A percentile compares a stretch with the other conserved stretches of the same genome.
These are phyloP conservation scores for Lentinula sp. DNA, from an alignment of 768 basidiomycete species.

Conservation along the genomic window DNA sequence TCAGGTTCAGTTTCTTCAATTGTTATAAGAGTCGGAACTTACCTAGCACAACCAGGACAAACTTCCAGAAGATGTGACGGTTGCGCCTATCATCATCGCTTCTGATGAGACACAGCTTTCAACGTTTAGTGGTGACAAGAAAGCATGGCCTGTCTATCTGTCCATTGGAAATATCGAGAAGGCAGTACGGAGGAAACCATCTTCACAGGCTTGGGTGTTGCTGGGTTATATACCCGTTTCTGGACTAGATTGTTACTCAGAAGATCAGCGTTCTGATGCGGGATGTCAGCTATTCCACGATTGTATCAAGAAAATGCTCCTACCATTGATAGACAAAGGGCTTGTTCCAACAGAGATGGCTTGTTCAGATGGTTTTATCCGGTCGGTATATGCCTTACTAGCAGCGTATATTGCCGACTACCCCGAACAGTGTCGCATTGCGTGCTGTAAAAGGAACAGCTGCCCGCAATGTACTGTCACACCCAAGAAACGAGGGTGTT, in stretches of 20 bases:
- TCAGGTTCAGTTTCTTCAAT: slow-evolving; percentile 9
- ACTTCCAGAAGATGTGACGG: slow-evolving; percentile 8
- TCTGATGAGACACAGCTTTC: slow-evolving; percentile 27
- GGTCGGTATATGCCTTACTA: slow-evolving; percentile 24
- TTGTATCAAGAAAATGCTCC: slow-evolving; percentile 17
- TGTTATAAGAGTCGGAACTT: not conserved
- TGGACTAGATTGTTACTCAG: slow-evolving; percentile 17
- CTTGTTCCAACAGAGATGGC: slow-evolving; percentile 18
- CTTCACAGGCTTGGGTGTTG: slow-evolving; percentile 16
- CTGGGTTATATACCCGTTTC: slow-evolving; percentile 24
- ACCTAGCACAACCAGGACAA: not conserved
- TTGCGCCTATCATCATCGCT: slow-evolving; percentile 23
- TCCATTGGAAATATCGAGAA: slow-evolving; percentile 25
- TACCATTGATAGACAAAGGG: slow-evolving; percentile 18
- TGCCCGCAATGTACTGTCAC: slow-evolving; percentile 18
- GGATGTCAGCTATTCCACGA: slow-evolving; percentile 23
- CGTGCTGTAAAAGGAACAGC: slow-evolving; percentile 5
- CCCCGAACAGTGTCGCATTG: slow-evolving; percentile 24
- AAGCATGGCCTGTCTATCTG: slow-evolving; percentile 26
- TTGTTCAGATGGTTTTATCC: slow-evolving; percentile 24
- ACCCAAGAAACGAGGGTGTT: slow-evolving; percentile 9
- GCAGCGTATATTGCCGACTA: slow-evolving; percentile 25
- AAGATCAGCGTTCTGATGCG: slow-evolving; percentile 6
- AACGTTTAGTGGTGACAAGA: slow-evolving; percentile 20
- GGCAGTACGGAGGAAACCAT: slow-evolving; percentile 13